These are phyloP conservation scores for Apiospora hydei DNA, from an alignment of 2,329 filamentous ascomycete species.

Conservation along the genomic window DNA sequence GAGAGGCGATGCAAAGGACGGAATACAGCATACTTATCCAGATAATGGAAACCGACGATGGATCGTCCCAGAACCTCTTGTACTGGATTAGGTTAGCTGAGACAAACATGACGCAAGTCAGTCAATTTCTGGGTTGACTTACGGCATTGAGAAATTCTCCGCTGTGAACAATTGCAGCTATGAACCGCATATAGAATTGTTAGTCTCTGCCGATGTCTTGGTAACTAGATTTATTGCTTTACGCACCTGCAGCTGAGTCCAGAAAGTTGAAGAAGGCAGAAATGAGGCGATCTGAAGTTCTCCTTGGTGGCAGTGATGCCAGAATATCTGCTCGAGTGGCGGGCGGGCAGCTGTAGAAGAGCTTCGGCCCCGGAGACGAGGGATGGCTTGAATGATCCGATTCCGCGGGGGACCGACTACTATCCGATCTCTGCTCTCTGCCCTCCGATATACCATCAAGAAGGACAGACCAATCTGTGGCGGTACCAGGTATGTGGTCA, in stretches of 20 bases:
- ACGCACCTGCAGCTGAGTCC: conserved; percentile 38
- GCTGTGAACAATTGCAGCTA: conserved; percentile 8
- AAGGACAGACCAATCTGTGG: conserved; percentile 3
- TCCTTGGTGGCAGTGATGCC: conserved; percentile 42
- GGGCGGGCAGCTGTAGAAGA: conserved; percentile 43
- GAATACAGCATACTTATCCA: conserved; percentile 56
- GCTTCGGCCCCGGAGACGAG: conserved; percentile 10
- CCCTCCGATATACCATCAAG: conserved; percentile 2
- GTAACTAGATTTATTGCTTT: conserved; percentile 20
- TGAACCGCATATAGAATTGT: background rate
- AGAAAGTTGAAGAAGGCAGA: conserved; percentile 47
- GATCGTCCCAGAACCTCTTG: conserved; percentile 51
- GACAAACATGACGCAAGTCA: background rate
- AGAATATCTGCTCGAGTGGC: conserved; percentile 43
- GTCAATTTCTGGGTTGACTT: background rate
- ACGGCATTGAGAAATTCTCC: background rate
- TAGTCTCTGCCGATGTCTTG: background rate
- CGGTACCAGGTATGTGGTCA: background rate
- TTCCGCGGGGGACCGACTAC: background rate
- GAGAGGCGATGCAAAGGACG: conserved; percentile 50
- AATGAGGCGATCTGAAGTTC: conserved; percentile 44
- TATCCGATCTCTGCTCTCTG: background rate
- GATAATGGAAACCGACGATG: conserved; percentile 44
- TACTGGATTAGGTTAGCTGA: conserved; percentile 43
- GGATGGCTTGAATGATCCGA: background rate